These are phyloP conservation scores for Coemansia sp. DNA, from an alignment of 192 early-diverging fungal genomes.

Conservation along the genomic window DNA sequence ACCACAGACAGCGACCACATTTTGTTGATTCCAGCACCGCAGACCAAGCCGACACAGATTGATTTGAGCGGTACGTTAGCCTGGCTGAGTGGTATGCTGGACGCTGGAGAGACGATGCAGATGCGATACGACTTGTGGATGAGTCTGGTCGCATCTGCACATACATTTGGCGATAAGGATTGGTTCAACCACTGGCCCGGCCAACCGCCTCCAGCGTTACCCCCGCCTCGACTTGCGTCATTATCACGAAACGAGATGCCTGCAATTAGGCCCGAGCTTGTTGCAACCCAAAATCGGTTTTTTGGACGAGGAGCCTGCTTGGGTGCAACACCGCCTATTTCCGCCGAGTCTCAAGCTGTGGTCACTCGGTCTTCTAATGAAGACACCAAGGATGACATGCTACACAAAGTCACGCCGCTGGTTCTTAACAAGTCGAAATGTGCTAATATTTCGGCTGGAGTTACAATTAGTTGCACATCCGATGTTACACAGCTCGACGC, in stretches of 20 bases:
- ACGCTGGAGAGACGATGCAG: conserved; percentile 29
- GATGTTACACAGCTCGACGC: conserved; percentile 5
- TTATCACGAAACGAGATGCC: neutral
- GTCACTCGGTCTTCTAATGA: neutral
- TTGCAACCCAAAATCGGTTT: neutral
- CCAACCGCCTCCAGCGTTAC: conserved; percentile 9
- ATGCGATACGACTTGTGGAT: conserved; percentile 38
- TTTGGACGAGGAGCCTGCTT: neutral
- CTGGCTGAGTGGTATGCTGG: conserved; percentile 23
- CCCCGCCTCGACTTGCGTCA: neutral
- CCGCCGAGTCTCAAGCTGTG: neutral
- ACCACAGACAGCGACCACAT: neutral
- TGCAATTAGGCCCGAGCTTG: neutral
- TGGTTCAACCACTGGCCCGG: conserved; percentile 40
- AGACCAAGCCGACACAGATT: neutral
- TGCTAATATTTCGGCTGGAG: neutral
- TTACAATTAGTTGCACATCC: neutral
- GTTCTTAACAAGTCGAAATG: neutral
- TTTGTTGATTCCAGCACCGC: neutral
- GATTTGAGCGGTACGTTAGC: conserved; percentile 35
- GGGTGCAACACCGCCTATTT: neutral
- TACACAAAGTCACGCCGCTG: neutral
- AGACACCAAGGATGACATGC: neutral
- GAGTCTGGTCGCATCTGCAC: conserved; percentile 23
- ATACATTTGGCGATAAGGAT: neutral